phyloP scores from a whole-genome alignment of 176 grass and related monocot genomes.

The Eremochloa ophiuroides region DNA sequence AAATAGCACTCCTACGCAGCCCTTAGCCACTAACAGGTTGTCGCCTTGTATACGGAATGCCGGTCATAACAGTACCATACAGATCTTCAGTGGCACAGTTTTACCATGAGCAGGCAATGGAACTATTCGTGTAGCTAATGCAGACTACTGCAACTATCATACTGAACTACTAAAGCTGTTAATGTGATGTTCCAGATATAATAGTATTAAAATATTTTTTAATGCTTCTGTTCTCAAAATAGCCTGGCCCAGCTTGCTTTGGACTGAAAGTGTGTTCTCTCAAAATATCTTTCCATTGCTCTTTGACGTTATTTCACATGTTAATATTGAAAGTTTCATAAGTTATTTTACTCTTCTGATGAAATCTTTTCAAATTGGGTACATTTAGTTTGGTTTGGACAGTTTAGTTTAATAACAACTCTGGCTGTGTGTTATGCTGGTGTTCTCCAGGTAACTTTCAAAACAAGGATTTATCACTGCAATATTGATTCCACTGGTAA shows the following conservation, averaged over 20 bases:
- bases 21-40: no score
- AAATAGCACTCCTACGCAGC: no score
- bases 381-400: background rate
- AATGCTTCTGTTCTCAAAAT: background rate
- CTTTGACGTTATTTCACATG: background rate
- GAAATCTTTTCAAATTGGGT: background rate
- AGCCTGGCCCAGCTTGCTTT: background rate
- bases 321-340: constrained; percentile 14
- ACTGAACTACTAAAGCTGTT: background rate
- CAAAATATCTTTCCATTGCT: background rate
- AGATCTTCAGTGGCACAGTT: background rate
- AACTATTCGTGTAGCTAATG: background rate
- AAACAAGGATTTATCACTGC: constrained; percentile 91
- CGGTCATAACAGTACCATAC: no score
- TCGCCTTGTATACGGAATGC: no score
- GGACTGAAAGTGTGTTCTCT: background rate
- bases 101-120: constrained; percentile 14
- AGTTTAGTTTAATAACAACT: background rate
- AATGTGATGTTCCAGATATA: background rate
- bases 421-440: constrained; percentile 3
- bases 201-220: background rate
- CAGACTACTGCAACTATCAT: constrained; percentile 4
- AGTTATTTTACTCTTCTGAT: background rate
- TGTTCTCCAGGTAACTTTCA: constrained; percentile 68
- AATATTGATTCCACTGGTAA: constrained; percentile 59